Evolutionary conservation across 78 protist genomes (phyloP).

Genomic region (Emiliania huxleyi): DNA sequence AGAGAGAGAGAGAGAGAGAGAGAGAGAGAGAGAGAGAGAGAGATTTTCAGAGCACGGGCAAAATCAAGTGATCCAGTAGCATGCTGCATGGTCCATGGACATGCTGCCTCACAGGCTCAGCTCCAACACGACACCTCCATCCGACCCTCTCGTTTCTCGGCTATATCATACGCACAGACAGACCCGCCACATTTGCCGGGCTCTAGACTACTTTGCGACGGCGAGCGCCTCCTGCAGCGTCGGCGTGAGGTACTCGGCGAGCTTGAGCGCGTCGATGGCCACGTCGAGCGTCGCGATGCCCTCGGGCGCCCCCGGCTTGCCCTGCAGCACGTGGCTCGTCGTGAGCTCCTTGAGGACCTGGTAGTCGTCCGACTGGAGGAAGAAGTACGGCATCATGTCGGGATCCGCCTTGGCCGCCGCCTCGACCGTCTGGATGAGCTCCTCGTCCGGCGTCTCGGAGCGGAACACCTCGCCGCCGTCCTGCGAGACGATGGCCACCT

Average conservation of each 20-base stretch:
- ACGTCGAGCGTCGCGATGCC: not conserved
- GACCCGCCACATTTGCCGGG: too few relatives aligned
- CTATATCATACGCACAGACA: too few relatives aligned
- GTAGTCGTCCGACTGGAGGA: slow-evolving; percentile 9
- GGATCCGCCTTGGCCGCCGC: not conserved
- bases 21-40: not conserved
- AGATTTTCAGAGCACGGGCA: too few relatives aligned
- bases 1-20: not conserved
- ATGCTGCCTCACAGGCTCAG: too few relatives aligned
- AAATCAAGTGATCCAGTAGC: too few relatives aligned
- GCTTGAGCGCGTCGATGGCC: slow-evolving; percentile 1
- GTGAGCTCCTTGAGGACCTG: not conserved
- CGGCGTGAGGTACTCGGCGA: slow-evolving; percentile 5
- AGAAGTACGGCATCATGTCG: slow-evolving; percentile 20
- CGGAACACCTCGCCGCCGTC: not conserved
- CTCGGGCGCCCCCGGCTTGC: not conserved
- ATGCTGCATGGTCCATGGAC: too few relatives aligned
- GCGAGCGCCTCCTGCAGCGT: not conserved
- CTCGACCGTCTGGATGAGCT: not conserved
- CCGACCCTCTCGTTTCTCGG: too few relatives aligned
- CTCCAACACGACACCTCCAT: too few relatives aligned
- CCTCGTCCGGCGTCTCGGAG: slow-evolving; percentile 5
- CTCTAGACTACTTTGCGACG: too few relatives aligned
- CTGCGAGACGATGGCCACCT: not conserved
- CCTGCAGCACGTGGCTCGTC: not conserved